Evolutionary conservation across 2,329 filamentous ascomycete species (phyloP), one percentile per base, ranked within the genome.

Genomic region (Aspergillus sp.): DNA sequence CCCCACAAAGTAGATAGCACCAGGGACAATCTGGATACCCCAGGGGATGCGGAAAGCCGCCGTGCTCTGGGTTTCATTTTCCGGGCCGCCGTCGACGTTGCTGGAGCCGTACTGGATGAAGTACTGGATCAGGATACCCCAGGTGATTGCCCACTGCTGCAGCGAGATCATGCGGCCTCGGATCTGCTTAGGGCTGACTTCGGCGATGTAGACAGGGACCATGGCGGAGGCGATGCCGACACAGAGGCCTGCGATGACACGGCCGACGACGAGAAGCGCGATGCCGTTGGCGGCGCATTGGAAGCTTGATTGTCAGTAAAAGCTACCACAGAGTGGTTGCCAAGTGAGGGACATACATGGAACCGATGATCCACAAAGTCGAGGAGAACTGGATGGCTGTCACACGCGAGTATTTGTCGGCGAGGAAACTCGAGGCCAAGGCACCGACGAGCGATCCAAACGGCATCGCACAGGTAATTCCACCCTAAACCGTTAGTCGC

Each of bases 101-200:
- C 62, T 64, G 2, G 62, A 55, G 12, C 62, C 62, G 44, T 64
- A 64, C 59, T 64, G 62, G 66, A 86, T 70, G 27, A 65, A 86
- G 77, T 86, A 89, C 82, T 88, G 87, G 73, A 88, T 85, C 58
- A 88, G 67, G 62, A 88, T 87, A 62, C 84, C 86, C 81, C 81
- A 89, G 61, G 88, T 89, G 60, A 91, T 90, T 17, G 87, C 86
- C 78, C 87, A 88, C 70, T 91, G 89, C 70, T 91, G 88, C 45
- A 84, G 82, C 44, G 86, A 86, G 19, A 91, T 87, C 41, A 91
- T 80, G 19, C 86, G 81, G 9, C 82, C 82, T 61, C 82, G 77
- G 62, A 79, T 82, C 40, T 74, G 75, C 1, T 80, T 80, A 15
- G 79, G 79, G n/a, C 81, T 86, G 9, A 90, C 78, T 70, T 90